Base-by-base conservation (phyloP, 768 basidiomycete species). In the Tylopilus rubrobrunneus region DNA sequence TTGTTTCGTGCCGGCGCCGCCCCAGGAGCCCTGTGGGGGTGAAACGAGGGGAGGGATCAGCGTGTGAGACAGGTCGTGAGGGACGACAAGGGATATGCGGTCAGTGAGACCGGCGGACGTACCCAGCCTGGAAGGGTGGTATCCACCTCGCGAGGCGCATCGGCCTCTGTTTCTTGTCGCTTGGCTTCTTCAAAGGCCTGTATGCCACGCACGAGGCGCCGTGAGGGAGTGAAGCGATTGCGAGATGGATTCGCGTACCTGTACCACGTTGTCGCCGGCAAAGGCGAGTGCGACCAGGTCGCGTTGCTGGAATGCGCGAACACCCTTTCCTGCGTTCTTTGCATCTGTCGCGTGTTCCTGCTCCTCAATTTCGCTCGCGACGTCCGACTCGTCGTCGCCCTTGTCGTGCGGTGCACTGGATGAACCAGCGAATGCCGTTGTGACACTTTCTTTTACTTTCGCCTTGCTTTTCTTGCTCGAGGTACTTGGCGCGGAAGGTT, bases 41-140 rank as follows among this genome's bases (percentile, higher is more conserved):
- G 2, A 31, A 31, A 17, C 6, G 27, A 5, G 8, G 33, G 15
- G 43, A 44, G 9, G 27, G 7, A 17, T 23, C 7, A 41, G 40
- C 31, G 31, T 12, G 40, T 41, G 40, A 12, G 40, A 39, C 21
- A 19, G 39, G 25, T 15, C 15, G 39, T 19, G 39, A 19, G 8
- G 40, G 40, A 14, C 19, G 12, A 19, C 21, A 4, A 19, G 39
- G 11, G 40, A 17, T 9, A 15, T 1, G 25, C 10, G 14, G 41
- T 25, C 34, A 27, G 31, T 23, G 17, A 28, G 28, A 25, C 29
- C 19, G 19, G 34, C 28, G 45, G 48, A 74, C 85, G 57, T 67
- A 95, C 94, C 97, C 97, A 99, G 31, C 97, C 97, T 40, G 94
- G 86, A 25, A 98, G 80, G 3, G 94, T 92, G 3, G 85, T 90